Conservation (phyloP, 106 monocot genomes). For the Agapanthus africanus region DNA sequence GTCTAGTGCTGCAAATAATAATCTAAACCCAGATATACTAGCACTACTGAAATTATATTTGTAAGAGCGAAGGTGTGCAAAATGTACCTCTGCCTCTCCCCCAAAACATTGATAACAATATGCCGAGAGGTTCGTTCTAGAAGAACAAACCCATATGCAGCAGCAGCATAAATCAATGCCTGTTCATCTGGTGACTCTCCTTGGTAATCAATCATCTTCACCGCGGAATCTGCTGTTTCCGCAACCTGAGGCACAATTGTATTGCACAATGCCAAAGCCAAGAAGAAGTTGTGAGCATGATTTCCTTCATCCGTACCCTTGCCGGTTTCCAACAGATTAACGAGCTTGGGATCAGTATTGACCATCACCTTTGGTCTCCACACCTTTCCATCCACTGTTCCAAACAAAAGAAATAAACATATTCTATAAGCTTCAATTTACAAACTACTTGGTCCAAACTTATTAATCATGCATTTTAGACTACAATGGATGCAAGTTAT, state of each 20-base stretch:
- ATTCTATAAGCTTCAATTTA: background rate
- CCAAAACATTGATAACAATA: slow-evolving; percentile 29
- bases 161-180: slow-evolving; percentile 44
- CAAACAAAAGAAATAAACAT: background rate
- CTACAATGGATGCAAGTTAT: background rate
- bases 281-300: slow-evolving; percentile 38
- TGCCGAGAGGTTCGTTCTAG: slow-evolving; percentile 40
- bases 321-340: slow-evolving; percentile 30
- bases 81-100: slow-evolving; percentile 30
- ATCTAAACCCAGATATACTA: background rate
- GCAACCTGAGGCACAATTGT: slow-evolving; percentile 31
- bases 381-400: slow-evolving; percentile 44
- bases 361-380: slow-evolving; percentile 71
- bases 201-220: slow-evolving; percentile 40
- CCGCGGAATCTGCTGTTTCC: slow-evolving; percentile 17
- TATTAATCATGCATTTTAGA: background rate
- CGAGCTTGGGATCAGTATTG: slow-evolving; percentile 51
- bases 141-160: slow-evolving; percentile 38
- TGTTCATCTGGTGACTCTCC: slow-evolving; percentile 57
- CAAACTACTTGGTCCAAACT: background rate
- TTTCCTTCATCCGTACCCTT: slow-evolving; percentile 11
- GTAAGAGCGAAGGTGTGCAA: background rate
- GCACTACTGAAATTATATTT: background rate
- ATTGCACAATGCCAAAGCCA: slow-evolving; percentile 45
- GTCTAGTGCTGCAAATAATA: background rate